Evolutionary conservation across 441 rosid species (phyloP).

Genomic region (Pelargonium cotyledonis): DNA sequence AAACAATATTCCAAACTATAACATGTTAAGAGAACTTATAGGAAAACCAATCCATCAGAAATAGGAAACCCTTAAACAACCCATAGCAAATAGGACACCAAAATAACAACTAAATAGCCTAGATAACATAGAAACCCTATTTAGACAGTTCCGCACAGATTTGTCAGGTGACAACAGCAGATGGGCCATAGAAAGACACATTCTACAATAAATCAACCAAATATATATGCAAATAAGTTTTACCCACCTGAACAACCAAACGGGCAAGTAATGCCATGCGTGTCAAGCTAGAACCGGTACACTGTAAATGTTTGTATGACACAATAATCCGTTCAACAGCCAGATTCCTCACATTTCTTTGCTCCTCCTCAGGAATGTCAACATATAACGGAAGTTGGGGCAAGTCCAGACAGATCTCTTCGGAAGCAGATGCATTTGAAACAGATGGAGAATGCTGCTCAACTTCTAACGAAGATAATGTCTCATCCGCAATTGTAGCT

Average conservation of each 20-base stretch:
- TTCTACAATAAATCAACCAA: constrained; percentile 7
- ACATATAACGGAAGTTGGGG: constrained; percentile 62
- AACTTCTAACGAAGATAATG: constrained; percentile 39
- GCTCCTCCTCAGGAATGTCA: constrained; percentile 66
- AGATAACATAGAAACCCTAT: too few species aligned
- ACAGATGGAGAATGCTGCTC: constrained; percentile 45
- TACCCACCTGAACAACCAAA: constrained; percentile 73
- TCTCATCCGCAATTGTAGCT: constrained; percentile 33
- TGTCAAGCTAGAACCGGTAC: constrained; percentile 44
- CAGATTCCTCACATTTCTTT: constrained; percentile 44
- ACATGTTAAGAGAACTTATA: too few species aligned
- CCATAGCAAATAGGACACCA: too few species aligned
- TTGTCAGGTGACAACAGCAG: neutral
- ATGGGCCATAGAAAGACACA: neutral
- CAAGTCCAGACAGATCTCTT: constrained; percentile 66
- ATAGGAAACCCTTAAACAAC: too few species aligned
- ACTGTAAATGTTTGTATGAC: constrained; percentile 54
- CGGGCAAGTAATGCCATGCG: constrained; percentile 81
- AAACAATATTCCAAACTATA: too few species aligned
- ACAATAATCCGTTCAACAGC: constrained; percentile 73
- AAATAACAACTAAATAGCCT: too few species aligned
- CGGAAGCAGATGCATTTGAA: constrained; percentile 39
- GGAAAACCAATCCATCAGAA: too few species aligned
- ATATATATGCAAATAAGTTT: constrained; percentile 17
- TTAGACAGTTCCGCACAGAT: too few species aligned